Evolutionary conservation across 139 green algal genomes (phyloP), one percentile per base, ranked within the genome.

Genomic region (Ettlia oleoabundans): DNA sequence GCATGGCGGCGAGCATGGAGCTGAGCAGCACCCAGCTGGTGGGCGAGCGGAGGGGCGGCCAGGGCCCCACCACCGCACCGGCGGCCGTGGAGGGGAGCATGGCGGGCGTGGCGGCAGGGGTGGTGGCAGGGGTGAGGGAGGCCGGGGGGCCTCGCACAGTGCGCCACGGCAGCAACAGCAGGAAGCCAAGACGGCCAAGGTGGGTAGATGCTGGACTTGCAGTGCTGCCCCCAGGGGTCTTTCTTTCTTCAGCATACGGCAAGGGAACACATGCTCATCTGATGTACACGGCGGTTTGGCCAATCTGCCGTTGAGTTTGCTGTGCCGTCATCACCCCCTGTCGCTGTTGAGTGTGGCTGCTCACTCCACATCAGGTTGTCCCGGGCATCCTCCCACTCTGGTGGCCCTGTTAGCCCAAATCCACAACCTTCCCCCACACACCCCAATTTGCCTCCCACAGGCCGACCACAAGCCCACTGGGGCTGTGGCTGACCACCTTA

Each of bases 121-220:
- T 35, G n/a, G 72, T 22, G 26, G 69, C 42, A n/a, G 42, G 18
- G 28, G 41, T 41, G 28, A 33, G 28, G 69, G n/a, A n/a, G n/a
- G n/a, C n/a, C n/a, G n/a, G n/a, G n/a, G n/a, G n/a, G n/a, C n/a
- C n/a, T n/a, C n/a, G 41, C 69, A 26, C 19, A n/a, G 68, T 4
- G 26, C 26, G 41, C 37, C 26, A 28, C 68, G 61, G 61, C 61
- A n/a, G 61, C 24, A 38, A 21, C 61, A 68, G 61, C 61, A 68
- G 61, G 15, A 19, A 19, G 38, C 3, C 21, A 75, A 33, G 35
- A 15, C 72, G 28, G 72, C 72, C 52, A 79, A 79, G 72, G 72
- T 79, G 47, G 1, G 71, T 42, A 28, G 69, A n/a, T 6, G n/a
- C n/a, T n/a, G n/a, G n/a, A n/a, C n/a, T n/a, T n/a, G n/a, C n/a